A percentile compares a stretch with the other conserved stretches of the same genome.
phyloP scores from a whole-genome alignment of 2,329 filamentous ascomycete genomes.

The Aaosphaeria pasadenensis region DNA sequence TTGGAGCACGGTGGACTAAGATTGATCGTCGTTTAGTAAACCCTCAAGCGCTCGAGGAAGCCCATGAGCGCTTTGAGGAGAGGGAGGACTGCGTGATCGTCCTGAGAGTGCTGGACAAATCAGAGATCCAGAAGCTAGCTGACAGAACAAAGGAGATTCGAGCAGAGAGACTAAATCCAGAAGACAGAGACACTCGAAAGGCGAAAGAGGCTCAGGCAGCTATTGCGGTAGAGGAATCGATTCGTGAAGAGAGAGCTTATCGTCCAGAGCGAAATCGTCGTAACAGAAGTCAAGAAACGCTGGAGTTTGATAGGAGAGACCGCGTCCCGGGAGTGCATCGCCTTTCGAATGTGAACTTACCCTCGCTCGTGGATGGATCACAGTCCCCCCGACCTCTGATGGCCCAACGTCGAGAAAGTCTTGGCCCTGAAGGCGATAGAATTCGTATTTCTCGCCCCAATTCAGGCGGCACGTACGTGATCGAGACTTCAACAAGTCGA shows the following conservation, averaged over 20 bases:
- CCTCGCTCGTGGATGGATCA: too few relatives aligned
- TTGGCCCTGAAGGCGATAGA: too few relatives aligned
- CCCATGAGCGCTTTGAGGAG: slow-evolving; percentile 89
- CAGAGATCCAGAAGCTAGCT: slow-evolving; percentile 87
- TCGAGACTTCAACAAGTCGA: too few relatives aligned
- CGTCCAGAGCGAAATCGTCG: slow-evolving; percentile 18
- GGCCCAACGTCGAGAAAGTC: too few relatives aligned
- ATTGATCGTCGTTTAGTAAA: slow-evolving; percentile 87
- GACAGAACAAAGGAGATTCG: slow-evolving; percentile 76
- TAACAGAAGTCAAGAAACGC: slow-evolving; percentile 12
- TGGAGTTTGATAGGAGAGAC: too few relatives aligned
- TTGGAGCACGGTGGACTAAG: slow-evolving; percentile 87
- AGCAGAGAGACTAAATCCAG: slow-evolving; percentile 37
- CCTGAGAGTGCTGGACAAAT: slow-evolving; percentile 77
- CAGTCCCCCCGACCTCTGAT: too few relatives aligned
- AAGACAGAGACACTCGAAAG: too few relatives aligned
- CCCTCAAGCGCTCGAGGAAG: slow-evolving; percentile 77
- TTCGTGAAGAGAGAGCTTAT: slow-evolving; percentile 17
- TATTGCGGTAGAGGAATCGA: slow-evolving; percentile 19
- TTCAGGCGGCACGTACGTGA: too few relatives aligned
- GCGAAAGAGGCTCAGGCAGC: too few relatives aligned
- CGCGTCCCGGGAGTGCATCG: too few relatives aligned
- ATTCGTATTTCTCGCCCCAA: too few relatives aligned
- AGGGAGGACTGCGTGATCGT: slow-evolving; percentile 94
- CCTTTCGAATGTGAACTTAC: too few relatives aligned